Base-by-base conservation (phyloP, 306 rosid genomes). In the Casuarina equisetifolia region DNA sequence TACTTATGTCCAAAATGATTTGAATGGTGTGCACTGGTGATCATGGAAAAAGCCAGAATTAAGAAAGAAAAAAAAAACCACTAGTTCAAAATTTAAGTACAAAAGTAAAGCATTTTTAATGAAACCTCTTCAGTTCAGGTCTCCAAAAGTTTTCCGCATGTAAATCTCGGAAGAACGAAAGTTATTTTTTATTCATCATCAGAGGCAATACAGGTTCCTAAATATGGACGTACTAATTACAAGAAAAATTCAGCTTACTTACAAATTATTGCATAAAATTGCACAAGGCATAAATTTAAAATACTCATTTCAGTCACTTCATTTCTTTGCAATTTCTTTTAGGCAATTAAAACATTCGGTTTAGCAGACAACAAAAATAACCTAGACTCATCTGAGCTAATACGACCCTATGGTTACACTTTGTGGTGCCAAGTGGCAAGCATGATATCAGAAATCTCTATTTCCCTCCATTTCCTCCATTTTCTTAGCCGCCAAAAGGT, bases 41-140 rank as follows among this genome's bases (percentile, higher is more conserved):
- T 62, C 32, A 25, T 69, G 9, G 70, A 48, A 54, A 54, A 16
- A 6, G 32, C 61, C 9, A 25, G 19, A 16, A 57, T 57, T 20
- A 2, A 57, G 46, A 40, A 25, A n/a, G n/a, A n/a, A 40, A 42
- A 67, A 32, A 42, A 3, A 15, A 67, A 40, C 4, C 71, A 39
- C 35, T 42, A 42, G 4, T 9, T 50, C 25, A 44, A 52, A 32
- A 39, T 0, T 12, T 3, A 32, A 77, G 43, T 45, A 51, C 2
- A 8, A 16, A 0, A 15, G 0, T 9, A 17, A 57, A 5, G 54
- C 3, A 9, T 35, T 44, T 20, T 16, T 32, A 36, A 17, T 4
- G 19, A 45, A 48, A 83, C 73, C 84, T 84, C 92, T 61, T 86
- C 88, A 89, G 92, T 84, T 89, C 90, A 89, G 88, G 87, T 89